phyloP scores from a whole-genome alignment of 176 grass and related monocot genomes.

The Juncus effusus region DNA sequence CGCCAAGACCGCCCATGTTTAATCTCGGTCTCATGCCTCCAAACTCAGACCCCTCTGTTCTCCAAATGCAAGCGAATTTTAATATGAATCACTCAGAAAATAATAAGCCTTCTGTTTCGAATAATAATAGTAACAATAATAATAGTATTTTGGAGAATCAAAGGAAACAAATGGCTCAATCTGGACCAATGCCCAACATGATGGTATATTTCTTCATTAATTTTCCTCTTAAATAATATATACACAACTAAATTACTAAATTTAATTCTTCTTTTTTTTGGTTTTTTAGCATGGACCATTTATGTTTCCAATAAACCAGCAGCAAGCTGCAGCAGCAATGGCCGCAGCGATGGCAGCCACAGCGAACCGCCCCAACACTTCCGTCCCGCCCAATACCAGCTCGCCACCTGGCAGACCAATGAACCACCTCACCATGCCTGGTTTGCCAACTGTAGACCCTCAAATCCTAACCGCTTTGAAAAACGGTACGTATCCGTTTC shows the following conservation, averaged over 20 bases:
- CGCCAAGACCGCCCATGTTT: conserved; percentile 60
- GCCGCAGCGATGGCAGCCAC: conserved; percentile 32
- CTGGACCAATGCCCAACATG: conserved; percentile 48
- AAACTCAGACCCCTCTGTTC: conserved; percentile 43
- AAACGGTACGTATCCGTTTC: conserved; percentile 68
- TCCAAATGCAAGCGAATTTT: background rate
- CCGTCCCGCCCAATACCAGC: conserved; percentile 24
- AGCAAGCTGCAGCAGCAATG: conserved; percentile 46
- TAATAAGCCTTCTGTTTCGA: conserved; percentile 32
- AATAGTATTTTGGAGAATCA: conserved; percentile 32
- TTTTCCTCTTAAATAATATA: too few relatives aligned
- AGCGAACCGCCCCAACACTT: conserved; percentile 36
- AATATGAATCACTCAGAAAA: too few relatives aligned
- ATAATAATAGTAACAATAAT: conserved; percentile 52
- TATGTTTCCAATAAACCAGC: conserved; percentile 82
- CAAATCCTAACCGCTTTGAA: conserved; percentile 72
- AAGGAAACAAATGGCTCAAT: conserved; percentile 48
- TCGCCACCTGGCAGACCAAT: conserved; percentile 33
- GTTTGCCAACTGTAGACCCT: conserved; percentile 54
- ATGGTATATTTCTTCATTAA: conserved; percentile 35
- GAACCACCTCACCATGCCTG: conserved; percentile 83
- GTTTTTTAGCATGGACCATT: conserved; percentile 65
- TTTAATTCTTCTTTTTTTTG: background rate
- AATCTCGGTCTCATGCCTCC: conserved; percentile 44
- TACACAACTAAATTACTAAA: too few relatives aligned